Percentiles rank a stretch among this genome's conserved stretches.
Conservation (phyloP, 1,284 basidiomycete species). For the Prillingera fragicola region DNA sequence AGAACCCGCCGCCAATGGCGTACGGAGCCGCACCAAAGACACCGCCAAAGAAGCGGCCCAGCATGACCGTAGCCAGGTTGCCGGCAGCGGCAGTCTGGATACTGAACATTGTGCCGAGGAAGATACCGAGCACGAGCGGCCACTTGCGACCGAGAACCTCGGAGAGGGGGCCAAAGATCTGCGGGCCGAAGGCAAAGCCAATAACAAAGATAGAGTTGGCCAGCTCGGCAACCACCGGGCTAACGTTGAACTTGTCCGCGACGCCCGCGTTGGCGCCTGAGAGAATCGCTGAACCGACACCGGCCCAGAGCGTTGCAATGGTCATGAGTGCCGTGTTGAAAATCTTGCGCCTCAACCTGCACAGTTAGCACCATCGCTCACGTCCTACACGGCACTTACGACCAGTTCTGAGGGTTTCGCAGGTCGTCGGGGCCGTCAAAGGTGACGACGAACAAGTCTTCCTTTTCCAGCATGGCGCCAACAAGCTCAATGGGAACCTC, state of each 20-base stretch:
- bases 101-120: constrained; percentile 32
- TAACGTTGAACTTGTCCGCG: constrained; percentile 7
- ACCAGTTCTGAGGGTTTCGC: constrained; percentile 65
- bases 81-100: constrained; percentile 41
- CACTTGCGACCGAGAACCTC: constrained; percentile 53
- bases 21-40: constrained; percentile 38
- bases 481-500: constrained; percentile 13
- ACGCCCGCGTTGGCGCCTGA: constrained; percentile 9
- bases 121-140: constrained; percentile 24
- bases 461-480: constrained; percentile 11
- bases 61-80: constrained; percentile 64
- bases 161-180: constrained; percentile 56
- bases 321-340: constrained; percentile 16
- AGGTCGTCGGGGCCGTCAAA: constrained; percentile 62
- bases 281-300: constrained; percentile 11
- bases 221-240: constrained; percentile 15
- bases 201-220: constrained; percentile 19
- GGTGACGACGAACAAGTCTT: constrained; percentile 47
- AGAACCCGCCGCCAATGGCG: constrained; percentile 20
- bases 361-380: too few species aligned
- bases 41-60: constrained; percentile 61
- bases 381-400: constrained; percentile 14
- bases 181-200: constrained; percentile 52
- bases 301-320: constrained; percentile 20
- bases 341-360: constrained; percentile 7